Evolutionary conservation across 495 filamentous ascomycete genomes (phyloP).

Genomic region (Aspergillus panamensis): DNA sequence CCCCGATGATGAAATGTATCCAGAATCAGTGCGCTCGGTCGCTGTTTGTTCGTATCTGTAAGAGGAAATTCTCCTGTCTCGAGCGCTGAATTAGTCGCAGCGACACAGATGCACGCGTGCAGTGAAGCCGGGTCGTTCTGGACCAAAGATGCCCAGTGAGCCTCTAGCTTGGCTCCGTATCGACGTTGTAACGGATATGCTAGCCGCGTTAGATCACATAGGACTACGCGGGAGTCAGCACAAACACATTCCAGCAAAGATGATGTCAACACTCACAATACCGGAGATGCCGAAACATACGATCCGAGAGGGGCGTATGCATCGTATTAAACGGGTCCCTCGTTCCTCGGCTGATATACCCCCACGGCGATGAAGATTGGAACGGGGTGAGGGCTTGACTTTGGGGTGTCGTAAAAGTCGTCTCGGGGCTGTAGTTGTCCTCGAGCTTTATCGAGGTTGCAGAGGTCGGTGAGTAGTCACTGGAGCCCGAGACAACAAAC

Average conservation of each 20-base stretch:
- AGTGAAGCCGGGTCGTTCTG: constrained; percentile 41
- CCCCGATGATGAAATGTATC: constrained; percentile 46
- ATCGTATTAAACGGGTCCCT: constrained; percentile 42
- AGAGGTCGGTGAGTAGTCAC: constrained; percentile 10
- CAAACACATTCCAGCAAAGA: not conserved
- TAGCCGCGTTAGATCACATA: constrained; percentile 40
- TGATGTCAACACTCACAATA: constrained; percentile 31
- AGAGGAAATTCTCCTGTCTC: constrained; percentile 37
- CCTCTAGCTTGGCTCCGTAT: constrained; percentile 37
- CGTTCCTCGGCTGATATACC: constrained; percentile 33
- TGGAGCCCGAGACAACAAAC: constrained; percentile 6
- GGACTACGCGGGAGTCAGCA: constrained; percentile 27
- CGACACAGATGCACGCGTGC: constrained; percentile 44
- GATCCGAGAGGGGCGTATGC: constrained; percentile 42
- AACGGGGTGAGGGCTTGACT: constrained; percentile 14
- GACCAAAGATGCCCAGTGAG: constrained; percentile 41
- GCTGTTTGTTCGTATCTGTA: constrained; percentile 34
- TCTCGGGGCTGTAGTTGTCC: constrained; percentile 18
- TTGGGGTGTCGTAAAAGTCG: not conserved
- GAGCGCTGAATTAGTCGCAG: constrained; percentile 42
- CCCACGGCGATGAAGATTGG: constrained; percentile 23
- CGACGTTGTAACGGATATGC: constrained; percentile 42
- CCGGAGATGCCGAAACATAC: constrained; percentile 43
- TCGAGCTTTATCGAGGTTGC: constrained; percentile 6
- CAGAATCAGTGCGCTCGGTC: constrained; percentile 35